Evolutionary conservation across 768 basidiomycete genomes (phyloP).

Genomic region (Kwoniella pini): DNA sequence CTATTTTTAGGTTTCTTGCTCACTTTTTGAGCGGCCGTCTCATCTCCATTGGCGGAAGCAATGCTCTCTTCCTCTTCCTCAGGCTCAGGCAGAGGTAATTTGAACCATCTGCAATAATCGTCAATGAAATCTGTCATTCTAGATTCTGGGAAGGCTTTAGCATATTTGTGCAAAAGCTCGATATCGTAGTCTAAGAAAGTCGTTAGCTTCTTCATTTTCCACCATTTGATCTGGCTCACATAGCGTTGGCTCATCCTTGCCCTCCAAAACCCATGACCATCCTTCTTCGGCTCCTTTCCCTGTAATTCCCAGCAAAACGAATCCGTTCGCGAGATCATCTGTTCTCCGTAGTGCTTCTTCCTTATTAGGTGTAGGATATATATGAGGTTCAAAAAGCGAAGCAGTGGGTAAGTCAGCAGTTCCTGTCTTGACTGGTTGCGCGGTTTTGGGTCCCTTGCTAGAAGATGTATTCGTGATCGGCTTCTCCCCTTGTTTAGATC

Average conservation of each 20-base stretch:
- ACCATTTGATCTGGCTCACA: slow-evolving; percentile 58
- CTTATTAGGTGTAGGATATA: slow-evolving; percentile 53
- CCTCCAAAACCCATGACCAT: slow-evolving; percentile 77
- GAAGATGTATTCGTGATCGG: neutral
- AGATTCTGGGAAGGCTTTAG: slow-evolving; percentile 66
- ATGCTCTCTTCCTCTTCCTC: slow-evolving; percentile 56
- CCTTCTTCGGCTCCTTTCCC: slow-evolving; percentile 68
- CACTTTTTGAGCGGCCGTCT: slow-evolving; percentile 8
- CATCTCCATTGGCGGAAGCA: neutral
- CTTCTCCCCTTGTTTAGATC: slow-evolving; percentile 4
- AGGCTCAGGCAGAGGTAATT: slow-evolving; percentile 56
- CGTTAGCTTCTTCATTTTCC: neutral
- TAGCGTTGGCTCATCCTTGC: slow-evolving; percentile 66
- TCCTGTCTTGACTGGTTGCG: slow-evolving; percentile 17
- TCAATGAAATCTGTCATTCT: slow-evolving; percentile 63
- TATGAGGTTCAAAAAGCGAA: slow-evolving; percentile 56
- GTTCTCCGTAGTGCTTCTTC: slow-evolving; percentile 62
- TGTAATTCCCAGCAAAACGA: slow-evolving; percentile 67
- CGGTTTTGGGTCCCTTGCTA: slow-evolving; percentile 49
- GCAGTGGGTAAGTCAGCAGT: slow-evolving; percentile 8
- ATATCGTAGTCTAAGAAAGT: slow-evolving; percentile 60
- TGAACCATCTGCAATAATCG: slow-evolving; percentile 69
- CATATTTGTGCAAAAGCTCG: slow-evolving; percentile 63
- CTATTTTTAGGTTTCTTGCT: slow-evolving; percentile 18
- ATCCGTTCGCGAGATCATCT: slow-evolving; percentile 71